A percentile compares a stretch with the other conserved stretches of the same genome.
Evolutionary conservation across 805 yeast genomes (phyloP).

Genomic region (Metschnikowia proteae): DNA sequence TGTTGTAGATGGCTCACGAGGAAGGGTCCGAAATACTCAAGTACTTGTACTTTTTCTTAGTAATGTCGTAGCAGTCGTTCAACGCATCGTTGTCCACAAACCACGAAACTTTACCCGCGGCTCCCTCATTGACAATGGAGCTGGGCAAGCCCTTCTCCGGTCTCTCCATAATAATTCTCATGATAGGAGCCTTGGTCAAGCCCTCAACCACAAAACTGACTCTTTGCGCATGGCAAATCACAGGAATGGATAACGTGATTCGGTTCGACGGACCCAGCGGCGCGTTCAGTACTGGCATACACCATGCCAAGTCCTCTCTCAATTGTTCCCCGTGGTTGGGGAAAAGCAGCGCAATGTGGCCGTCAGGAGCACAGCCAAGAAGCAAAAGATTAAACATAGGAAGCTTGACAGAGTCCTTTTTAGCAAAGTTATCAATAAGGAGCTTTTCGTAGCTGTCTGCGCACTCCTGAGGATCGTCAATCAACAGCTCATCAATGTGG

Average conservation of each 20-base stretch:
- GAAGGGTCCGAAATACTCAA: conserved; percentile 30
- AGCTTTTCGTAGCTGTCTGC: conserved; percentile 91
- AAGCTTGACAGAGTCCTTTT: conserved; percentile 90
- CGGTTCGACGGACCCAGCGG: conserved; percentile 85
- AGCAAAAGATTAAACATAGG: conserved; percentile 91
- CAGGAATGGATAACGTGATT: conserved; percentile 89
- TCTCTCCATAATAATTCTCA: conserved; percentile 89
- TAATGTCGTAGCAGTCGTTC: conserved; percentile 65
- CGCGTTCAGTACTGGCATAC: conserved; percentile 86
- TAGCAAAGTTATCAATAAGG: conserved; percentile 86
- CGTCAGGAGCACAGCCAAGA: conserved; percentile 98
- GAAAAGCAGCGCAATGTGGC: conserved; percentile 94
- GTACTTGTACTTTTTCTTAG: conserved; percentile 68
- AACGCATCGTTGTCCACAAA: conserved; percentile 94
- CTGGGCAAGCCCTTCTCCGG: conserved; percentile 96
- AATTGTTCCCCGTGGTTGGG: conserved; percentile 83
- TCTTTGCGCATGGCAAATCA: conserved; percentile 86
- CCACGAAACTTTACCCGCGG: conserved; percentile 97
- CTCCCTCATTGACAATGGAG: conserved; percentile 88
- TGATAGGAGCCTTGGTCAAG: conserved; percentile 87
- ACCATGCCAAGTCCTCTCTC: conserved; percentile 92
- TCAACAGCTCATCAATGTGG: conserved; percentile 75
- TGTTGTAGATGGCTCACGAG: conserved; percentile 3
- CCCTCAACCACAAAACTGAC: conserved; percentile 97
- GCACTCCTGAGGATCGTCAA: conserved; percentile 82